Evolutionary conservation across 192 early-diverging fungal species (phyloP).

Genomic region (Gonapodya prolifera): DNA sequence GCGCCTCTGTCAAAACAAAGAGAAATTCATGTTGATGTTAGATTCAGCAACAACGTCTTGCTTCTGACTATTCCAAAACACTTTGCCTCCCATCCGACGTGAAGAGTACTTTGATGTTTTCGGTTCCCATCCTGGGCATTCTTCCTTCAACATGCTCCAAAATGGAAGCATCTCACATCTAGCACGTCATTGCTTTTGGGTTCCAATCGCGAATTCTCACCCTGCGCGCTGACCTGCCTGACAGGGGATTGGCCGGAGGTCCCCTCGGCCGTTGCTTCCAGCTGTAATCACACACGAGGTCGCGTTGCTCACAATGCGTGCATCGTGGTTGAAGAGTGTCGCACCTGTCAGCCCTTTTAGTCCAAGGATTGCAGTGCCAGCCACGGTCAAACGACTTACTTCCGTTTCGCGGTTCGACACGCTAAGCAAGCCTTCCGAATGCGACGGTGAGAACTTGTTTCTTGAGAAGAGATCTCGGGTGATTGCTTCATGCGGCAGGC

Average conservation of each 20-base stretch:
- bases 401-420: background rate
- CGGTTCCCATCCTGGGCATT: no score
- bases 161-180: no score
- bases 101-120: background rate
- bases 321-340: background rate
- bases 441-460: no score
- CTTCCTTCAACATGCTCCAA: no score
- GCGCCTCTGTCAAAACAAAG: background rate
- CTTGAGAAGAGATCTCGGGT: no score
- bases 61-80: background rate
- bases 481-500: no score
- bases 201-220: no score
- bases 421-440: background rate
- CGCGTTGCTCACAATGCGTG: background rate
- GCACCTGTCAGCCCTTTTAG: background rate
- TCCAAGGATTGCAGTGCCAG: background rate
- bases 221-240: background rate
- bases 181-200: no score
- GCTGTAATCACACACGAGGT: background rate
- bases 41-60: background rate
- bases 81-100: background rate
- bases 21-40: background rate
- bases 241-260: background rate
- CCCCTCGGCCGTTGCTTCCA: background rate
- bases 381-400: background rate